Evolutionary conservation across 768 basidiomycete genomes (phyloP).

Genomic region (Harrya chromipes): DNA sequence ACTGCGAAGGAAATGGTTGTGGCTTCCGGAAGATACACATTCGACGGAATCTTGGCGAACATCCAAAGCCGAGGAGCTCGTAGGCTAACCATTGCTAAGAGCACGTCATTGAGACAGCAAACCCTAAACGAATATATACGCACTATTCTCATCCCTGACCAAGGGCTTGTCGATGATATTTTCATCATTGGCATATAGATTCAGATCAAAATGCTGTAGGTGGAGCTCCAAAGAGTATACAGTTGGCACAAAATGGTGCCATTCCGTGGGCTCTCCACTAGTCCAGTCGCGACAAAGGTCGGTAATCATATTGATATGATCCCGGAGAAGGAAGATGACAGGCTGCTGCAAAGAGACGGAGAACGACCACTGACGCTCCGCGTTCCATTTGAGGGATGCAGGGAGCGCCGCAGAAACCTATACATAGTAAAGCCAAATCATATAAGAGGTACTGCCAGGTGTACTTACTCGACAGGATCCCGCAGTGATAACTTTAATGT

Average conservation of each 20-base stretch:
- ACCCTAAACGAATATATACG: conserved; percentile 4
- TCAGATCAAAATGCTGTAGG: conserved; percentile 72
- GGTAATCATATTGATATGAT: conserved; percentile 92
- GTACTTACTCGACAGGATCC: conserved; percentile 69
- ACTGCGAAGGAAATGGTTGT: conserved; percentile 65
- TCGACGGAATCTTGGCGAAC: conserved; percentile 59
- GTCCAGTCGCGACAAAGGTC: conserved; percentile 94
- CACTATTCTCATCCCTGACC: conserved; percentile 82
- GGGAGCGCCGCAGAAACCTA: conserved; percentile 75
- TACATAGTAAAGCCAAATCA: conserved; percentile 3
- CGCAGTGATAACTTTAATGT: conserved; percentile 72
- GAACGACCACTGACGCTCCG: conserved; percentile 73
- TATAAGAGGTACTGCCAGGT: conserved; percentile 11
- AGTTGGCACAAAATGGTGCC: conserved; percentile 80
- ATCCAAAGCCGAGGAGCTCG: conserved; percentile 55
- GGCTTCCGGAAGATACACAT: conserved; percentile 67
- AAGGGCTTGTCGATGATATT: conserved; percentile 93
- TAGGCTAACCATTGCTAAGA: conserved; percentile 67
- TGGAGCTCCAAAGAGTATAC: conserved; percentile 69
- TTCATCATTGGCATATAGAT: conserved; percentile 89
- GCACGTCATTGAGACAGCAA: not conserved
- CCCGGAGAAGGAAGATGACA: conserved; percentile 74
- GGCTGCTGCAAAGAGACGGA: conserved; percentile 71
- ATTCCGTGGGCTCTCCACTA: conserved; percentile 76
- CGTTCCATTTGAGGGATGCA: conserved; percentile 80